Base-by-base conservation (phyloP, 2,329 filamentous ascomycete species). In the Chaetomium sp. region DNA sequence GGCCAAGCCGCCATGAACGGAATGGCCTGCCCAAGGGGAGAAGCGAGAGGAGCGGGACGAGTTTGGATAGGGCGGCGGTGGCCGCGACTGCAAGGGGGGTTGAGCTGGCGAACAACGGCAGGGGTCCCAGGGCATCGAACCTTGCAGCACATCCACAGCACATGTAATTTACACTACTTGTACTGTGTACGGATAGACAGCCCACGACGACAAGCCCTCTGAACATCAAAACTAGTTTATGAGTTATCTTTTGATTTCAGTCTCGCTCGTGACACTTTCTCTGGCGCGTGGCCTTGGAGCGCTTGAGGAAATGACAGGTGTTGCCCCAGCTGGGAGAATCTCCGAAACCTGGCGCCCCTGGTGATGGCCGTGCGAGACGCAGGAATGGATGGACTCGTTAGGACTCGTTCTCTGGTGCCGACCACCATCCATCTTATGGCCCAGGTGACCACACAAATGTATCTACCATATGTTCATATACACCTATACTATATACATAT, bases 1-100 rank as follows among this genome's bases (percentile, higher is more conserved):
- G 45, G 59, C 65, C 59, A 56, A 54, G 42, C 62, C n/a, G n/a
- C 38, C 56, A 51, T 31, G 56, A 59, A 53, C 33, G 62, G 64
- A 54, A 57, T 2, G 55, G 62, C 23, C 60, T 65, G 62, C 64
- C 50, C 60, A 55, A 53, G 55, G 42, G 21, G n/a, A 59, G 19
- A 67, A 67, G 67, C 67, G 65, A 68, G 62, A 51, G 58, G 23
- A 57, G 65, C 65, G 65, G 65, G 65, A n/a, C 55, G 23, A 57
- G 19, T 25, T 29, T 55, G 55, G 60, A 35, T 27, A 56, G 60
- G 23, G 56, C 47, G 57, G 64, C 56, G 56, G 25, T 42, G 38
- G 19, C 60, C 62, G 55, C 33, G 64, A 25, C 54, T 60, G 60
- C 64, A 64, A 64, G 27, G 55, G 65, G 66, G 61, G 33, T 51